Base-by-base conservation (phyloP, 176 grass and related monocot genomes). In the Eragrostis curvula region DNA sequence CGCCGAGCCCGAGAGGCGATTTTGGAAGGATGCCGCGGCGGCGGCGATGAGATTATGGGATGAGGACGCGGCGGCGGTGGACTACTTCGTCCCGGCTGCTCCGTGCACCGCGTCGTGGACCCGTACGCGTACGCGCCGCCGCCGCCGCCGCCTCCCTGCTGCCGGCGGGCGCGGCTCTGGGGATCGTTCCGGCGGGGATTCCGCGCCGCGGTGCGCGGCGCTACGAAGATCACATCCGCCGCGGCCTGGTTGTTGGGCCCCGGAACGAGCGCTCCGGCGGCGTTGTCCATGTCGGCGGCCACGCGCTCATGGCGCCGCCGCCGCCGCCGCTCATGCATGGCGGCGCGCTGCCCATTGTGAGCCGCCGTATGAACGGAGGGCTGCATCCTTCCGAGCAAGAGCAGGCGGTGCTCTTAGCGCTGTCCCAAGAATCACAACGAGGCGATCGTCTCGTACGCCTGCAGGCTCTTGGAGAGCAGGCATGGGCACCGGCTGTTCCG, bases 401-500 rank as follows among this genome's bases (percentile, higher is more conserved):
- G 32, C 23, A 29, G 16, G 30, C 6, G 14, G 16, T 66, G 46
- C 81, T 83, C 32, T 7, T 29, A 3, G 32, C 15, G 14, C 14
- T 75, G 47, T 75, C 61, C 32, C 16, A 66, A 0, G n/a, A 51
- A 17, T 24, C n/a, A n/a, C 10, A 15, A 71, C 5, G 71, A 52
- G 21, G 48, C 9, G 0, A 55, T 84, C 48, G 61, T 76, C 23
- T 18, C 17, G 0, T 42, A 76, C 23, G 47, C 72, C 23, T 65
- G 29, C 47, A 7, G 57, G 11, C 62, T 84, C 23, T 8, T 84
- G 40, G 59, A 84, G 36, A 56, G 48, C 49, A 6, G 16, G 12
- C 11, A 30, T 13, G 82, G 71, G 10, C 71, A 84, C 36, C 71
- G n/a, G n/a, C 17, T 76, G 12, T 64, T 84, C 23, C 7, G 40